Evolutionary conservation across 345 rosid genomes (phyloP).

Genomic region (Gossypium raimondii): DNA sequence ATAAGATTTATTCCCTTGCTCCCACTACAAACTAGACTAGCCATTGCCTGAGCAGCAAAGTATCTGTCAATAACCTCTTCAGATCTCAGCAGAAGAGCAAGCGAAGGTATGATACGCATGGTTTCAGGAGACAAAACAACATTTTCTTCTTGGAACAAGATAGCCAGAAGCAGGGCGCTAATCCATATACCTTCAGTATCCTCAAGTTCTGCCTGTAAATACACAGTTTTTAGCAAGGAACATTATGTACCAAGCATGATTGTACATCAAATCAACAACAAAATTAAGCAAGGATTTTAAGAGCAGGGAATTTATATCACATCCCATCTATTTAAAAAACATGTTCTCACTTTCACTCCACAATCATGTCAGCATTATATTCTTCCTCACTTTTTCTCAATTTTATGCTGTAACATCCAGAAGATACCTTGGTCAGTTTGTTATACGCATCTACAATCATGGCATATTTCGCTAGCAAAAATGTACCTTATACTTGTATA

Average conservation of each 20-base stretch:
- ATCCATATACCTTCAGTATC: conserved; percentile 79
- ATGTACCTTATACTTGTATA: neutral
- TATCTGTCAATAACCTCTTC: conserved; percentile 69
- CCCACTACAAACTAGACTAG: conserved; percentile 66
- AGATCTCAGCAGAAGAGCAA: conserved; percentile 65
- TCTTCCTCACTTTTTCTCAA: neutral
- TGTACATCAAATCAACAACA: neutral
- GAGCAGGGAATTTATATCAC: neutral
- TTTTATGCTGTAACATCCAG: neutral
- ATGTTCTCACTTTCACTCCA: neutral
- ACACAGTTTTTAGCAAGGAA: neutral
- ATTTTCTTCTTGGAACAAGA: conserved; percentile 64
- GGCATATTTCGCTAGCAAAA: neutral
- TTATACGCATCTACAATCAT: neutral
- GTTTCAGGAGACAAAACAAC: conserved; percentile 58
- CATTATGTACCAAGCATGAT: neutral
- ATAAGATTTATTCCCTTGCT: conserved; percentile 61
- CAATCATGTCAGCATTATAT: neutral
- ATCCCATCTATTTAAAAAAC: neutral
- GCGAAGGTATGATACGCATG: conserved; percentile 52
- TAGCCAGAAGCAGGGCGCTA: conserved; percentile 66
- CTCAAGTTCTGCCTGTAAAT: conserved; percentile 58
- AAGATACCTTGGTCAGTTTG: conserved; percentile 2
- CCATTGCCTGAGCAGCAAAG: conserved; percentile 88
- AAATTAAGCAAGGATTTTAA: neutral